Percentiles rank a stretch among this genome's conserved stretches.
These are phyloP conservation scores for Litsea cubeba DNA, from an alignment of 164 flowering plant species.

Conservation along the genomic window DNA sequence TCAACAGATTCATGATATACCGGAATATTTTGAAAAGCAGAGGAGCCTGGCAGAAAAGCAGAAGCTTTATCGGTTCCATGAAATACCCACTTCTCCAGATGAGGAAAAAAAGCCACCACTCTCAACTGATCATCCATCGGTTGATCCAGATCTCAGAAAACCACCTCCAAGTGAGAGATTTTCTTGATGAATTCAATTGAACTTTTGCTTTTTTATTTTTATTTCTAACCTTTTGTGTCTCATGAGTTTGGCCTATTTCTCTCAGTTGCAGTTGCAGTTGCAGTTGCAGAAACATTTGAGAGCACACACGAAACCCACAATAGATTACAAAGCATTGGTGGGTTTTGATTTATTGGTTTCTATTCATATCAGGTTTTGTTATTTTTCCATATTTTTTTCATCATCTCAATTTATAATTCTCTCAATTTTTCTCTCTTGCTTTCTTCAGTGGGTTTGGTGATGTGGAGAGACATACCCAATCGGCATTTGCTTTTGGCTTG, in stretches of 20 bases:
- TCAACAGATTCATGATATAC: neutral
- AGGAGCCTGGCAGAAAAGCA: neutral
- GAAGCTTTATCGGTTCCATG: conserved; percentile 2
- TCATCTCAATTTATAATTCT: neutral
- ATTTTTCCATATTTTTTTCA: neutral
- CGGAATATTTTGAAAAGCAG: neutral
- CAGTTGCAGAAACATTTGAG: conserved; percentile 12
- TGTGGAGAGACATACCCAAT: conserved; percentile 91
- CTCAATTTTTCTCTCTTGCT: neutral
- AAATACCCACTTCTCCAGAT: neutral
- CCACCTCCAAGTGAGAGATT: conserved; percentile 27
- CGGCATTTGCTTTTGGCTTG: conserved; percentile 67
- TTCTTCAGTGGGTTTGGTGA: conserved; percentile 67
- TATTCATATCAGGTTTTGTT: neutral
- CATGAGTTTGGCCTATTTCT: neutral
- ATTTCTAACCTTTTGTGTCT: too few species aligned
- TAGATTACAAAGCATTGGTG: conserved; percentile 62
- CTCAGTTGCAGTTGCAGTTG: conserved; percentile 26
- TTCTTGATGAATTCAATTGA: neutral
- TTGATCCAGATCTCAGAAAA: conserved; percentile 17
- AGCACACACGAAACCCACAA: conserved; percentile 31
- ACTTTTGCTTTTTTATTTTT: neutral
- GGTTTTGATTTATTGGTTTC: conserved; percentile 16
- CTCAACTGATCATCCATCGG: conserved; percentile 5
- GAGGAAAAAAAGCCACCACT: conserved; percentile 10